Percentiles rank a stretch among this genome's conserved stretches.
These are phyloP conservation scores for Huntiella moniliformis DNA, from an alignment of 2,329 filamentous ascomycete species.

Conservation along the genomic window DNA sequence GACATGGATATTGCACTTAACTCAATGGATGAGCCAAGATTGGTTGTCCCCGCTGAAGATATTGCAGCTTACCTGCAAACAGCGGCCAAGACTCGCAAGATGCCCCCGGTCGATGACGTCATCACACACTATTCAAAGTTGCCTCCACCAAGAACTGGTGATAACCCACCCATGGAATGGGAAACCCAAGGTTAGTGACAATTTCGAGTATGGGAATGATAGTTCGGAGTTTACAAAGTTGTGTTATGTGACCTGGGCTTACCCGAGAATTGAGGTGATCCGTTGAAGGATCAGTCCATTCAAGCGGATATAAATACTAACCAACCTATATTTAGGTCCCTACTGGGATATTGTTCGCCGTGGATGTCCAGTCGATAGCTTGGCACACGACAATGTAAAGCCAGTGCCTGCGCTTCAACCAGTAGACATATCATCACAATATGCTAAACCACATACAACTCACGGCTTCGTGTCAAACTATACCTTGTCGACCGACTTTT, in stretches of 20 bases:
- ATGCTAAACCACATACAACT: conserved; percentile 29
- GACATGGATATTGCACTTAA: conserved; percentile 53
- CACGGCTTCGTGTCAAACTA: conserved; percentile 44
- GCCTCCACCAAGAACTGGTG: conserved; percentile 17
- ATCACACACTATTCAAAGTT: conserved; percentile 26
- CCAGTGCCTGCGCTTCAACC: conserved; percentile 26
- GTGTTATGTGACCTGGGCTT: neutral
- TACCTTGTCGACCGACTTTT: conserved; percentile 40
- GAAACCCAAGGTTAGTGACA: conserved; percentile 28
- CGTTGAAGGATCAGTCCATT: neutral
- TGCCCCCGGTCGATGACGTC: conserved; percentile 27
- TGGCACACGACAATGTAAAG: conserved; percentile 30
- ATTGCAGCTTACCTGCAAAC: conserved; percentile 34
- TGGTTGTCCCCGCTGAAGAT: conserved; percentile 45
- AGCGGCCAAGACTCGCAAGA: conserved; percentile 28
- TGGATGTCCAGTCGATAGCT: conserved; percentile 44
- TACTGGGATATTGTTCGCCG: conserved; percentile 40
- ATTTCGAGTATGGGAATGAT: neutral
- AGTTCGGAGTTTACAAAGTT: neutral
- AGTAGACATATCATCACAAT: conserved; percentile 27
- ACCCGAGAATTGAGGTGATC: neutral
- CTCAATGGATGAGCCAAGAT: conserved; percentile 45
- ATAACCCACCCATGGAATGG: conserved; percentile 26
- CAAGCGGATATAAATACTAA: neutral
- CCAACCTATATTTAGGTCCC: conserved; percentile 20